These are phyloP conservation scores for Cercospora sojina DNA, from an alignment of 2,329 filamentous ascomycete genomes.

Conservation along the genomic window DNA sequence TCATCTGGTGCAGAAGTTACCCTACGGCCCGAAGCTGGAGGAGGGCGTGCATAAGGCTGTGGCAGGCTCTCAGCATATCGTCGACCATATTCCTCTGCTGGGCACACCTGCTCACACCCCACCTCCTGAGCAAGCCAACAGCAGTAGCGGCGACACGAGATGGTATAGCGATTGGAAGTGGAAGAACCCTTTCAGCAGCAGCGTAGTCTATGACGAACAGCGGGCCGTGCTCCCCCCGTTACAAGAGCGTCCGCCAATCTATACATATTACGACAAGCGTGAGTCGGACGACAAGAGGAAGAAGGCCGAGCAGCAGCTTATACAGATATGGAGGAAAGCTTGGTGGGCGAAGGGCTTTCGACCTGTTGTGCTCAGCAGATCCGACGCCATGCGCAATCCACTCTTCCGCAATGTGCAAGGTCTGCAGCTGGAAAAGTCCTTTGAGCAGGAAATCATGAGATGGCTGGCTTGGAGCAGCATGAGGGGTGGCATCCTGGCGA, in stretches of 20 bases:
- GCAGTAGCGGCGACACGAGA: slow-evolving; percentile 71
- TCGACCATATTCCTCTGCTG: slow-evolving; percentile 55
- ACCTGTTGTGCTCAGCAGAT: slow-evolving; percentile 74
- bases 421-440: slow-evolving; percentile 57
- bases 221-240: slow-evolving; percentile 80
- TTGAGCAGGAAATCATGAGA: slow-evolving; percentile 71
- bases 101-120: slow-evolving; percentile 68
- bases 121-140: slow-evolving; percentile 71
- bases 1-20: slow-evolving; percentile 35
- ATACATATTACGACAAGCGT: slow-evolving; percentile 83
- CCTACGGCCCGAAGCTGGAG: slow-evolving; percentile 40
- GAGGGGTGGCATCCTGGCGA: slow-evolving; percentile 76
- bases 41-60: slow-evolving; percentile 41
- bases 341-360: slow-evolving; percentile 96
- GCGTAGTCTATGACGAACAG: slow-evolving; percentile 75
- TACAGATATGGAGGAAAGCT: slow-evolving; percentile 84
- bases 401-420: slow-evolving; percentile 69
- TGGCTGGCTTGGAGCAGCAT: slow-evolving; percentile 95
- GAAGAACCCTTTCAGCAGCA: slow-evolving; percentile 84
- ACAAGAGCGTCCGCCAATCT: slow-evolving; percentile 68
- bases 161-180: slow-evolving; percentile 92
- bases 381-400: slow-evolving; percentile 80
- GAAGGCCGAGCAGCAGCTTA: slow-evolving; percentile 72
- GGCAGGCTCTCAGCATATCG: slow-evolving; percentile 42
- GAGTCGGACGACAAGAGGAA: slow-evolving; percentile 61